Conservation (phyloP, 2,329 filamentous ascomycete genomes). For the Ophiostoma ips region DNA sequence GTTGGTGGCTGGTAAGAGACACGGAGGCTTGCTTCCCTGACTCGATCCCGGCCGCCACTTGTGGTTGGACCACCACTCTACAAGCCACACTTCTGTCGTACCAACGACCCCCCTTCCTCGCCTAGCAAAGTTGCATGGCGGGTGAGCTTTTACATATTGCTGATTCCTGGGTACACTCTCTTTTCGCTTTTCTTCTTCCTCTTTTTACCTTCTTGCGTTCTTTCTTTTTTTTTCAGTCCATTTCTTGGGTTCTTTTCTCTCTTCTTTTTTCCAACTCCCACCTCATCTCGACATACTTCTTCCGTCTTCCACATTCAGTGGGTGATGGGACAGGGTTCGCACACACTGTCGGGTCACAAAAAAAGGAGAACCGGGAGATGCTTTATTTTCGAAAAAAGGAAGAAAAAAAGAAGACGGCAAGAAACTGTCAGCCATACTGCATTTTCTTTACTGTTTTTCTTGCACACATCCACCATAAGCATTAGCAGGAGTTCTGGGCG, state of each 20-base stretch:
- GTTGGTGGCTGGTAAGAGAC: conserved; percentile 80
- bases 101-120: conserved; percentile 5
- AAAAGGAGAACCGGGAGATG: conserved; percentile 15
- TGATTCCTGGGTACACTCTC: conserved; percentile 5
- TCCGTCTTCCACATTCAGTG: too few relatives aligned
- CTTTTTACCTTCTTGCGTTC: conserved; percentile 8
- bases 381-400: conserved; percentile 6
- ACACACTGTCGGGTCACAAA: conserved; percentile 17
- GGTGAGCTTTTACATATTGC: conserved; percentile 12
- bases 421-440: conserved; percentile 12
- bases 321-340: too few relatives aligned
- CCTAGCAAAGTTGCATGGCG: conserved; percentile 5
- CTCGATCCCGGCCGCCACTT: conserved; percentile 36
- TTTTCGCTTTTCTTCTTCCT: conserved; percentile 3
- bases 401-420: conserved; percentile 10
- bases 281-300: background rate
- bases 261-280: background rate
- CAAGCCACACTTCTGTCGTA: background rate
- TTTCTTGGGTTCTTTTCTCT: conserved; percentile 8
- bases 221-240: background rate
- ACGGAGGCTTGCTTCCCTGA: conserved; percentile 17
- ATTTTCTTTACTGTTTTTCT: conserved; percentile 16
- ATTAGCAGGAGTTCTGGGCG: conserved; percentile 16
- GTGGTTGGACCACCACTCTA: conserved; percentile 37
- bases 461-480: conserved; percentile 4